Evolutionary conservation across 306 rosid genomes (phyloP), one percentile per base, ranked within the genome.

Genomic region (Vigna trinervia): DNA sequence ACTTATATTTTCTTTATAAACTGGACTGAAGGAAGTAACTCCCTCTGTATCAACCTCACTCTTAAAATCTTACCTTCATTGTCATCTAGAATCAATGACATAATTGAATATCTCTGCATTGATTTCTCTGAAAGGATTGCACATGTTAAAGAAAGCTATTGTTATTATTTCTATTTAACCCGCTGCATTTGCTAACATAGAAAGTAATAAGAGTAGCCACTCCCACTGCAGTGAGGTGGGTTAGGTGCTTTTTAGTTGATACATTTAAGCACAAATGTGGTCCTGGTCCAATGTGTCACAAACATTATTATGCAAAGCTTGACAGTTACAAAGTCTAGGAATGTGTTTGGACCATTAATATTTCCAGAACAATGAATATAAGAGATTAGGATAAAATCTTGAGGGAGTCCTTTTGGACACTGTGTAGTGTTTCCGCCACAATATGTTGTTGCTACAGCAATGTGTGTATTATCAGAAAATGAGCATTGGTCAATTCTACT

Each of bases 241-340:
- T 69, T 66, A 6, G 15, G 22, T 62, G 79, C 70, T 47, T 72
- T 64, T 82, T 26, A 8, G 70, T 56, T 57, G 66, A 59, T 69
- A 48, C 81, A 79, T 79, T 69, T 70, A 17, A 75, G 54, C 68
- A 56, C 2, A 28, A 57, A 9, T 36, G 79, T 80, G 84, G 80
- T 66, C 84, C 76, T 74, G 14, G 48, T 52, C 30, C 71, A 60
- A n/a, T 74, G 15, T 54, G 61, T 32, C 38, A 62, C 48, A 51
- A 23, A 45, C 17, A 43, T 3, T 43, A 23, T 63, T 58, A 26
- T 76, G 68, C 77, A 13, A 69, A 38, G 26, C 14, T 32, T 22
- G 34, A 60, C 48, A 75, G 77, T 57, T 73, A 53, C 57, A 19
- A 65, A 28, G 15, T 58, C 26, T 59, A 38, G 17, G 47, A 71